A percentile compares a stretch with the other conserved stretches of the same genome.
Conservation (phyloP, 1,284 basidiomycete genomes). For the Papiliotrema laurentii region DNA sequence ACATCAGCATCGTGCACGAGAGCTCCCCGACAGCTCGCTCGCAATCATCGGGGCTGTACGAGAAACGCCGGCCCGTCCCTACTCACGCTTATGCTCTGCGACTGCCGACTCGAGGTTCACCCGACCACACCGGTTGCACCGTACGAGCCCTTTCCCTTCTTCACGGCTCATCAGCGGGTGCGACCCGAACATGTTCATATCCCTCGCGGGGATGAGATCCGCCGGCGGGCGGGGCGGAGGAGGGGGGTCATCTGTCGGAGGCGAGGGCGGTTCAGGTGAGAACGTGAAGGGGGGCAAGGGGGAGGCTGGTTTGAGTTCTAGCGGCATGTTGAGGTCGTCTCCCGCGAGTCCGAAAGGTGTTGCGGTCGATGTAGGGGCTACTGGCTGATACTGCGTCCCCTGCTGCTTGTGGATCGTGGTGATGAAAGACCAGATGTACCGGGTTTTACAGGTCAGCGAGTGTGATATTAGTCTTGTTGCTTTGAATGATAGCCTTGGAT, state of each 20-base stretch:
- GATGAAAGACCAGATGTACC: not conserved
- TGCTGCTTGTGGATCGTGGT: not conserved
- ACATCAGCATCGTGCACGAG: not conserved
- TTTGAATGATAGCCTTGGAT: not conserved
- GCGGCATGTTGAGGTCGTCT: constrained; percentile 20
- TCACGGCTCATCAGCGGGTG: constrained; percentile 53
- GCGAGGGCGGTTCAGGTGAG: constrained; percentile 18
- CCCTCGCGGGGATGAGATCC: constrained; percentile 71
- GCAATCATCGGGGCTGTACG: not conserved
- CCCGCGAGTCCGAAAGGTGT: not conserved
- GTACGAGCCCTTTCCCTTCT: constrained; percentile 64
- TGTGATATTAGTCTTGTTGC: not conserved
- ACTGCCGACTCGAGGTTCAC: constrained; percentile 69
- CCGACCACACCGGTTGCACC: constrained; percentile 72
- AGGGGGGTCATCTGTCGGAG: not conserved
- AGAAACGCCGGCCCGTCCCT: not conserved
- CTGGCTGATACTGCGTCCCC: not conserved
- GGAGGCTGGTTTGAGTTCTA: constrained; percentile 24
- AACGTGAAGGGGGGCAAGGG: constrained; percentile 36
- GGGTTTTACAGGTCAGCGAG: not conserved
- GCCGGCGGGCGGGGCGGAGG: constrained; percentile 57
- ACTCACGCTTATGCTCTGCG: constrained; percentile 67
- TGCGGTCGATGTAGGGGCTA: not conserved
- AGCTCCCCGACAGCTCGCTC: not conserved
- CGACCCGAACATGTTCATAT: constrained; percentile 81